Percentiles rank a stretch among this genome's conserved stretches.
Evolutionary conservation across 2,329 filamentous ascomycete species (phyloP).

Genomic region (Microcera coccophila): DNA sequence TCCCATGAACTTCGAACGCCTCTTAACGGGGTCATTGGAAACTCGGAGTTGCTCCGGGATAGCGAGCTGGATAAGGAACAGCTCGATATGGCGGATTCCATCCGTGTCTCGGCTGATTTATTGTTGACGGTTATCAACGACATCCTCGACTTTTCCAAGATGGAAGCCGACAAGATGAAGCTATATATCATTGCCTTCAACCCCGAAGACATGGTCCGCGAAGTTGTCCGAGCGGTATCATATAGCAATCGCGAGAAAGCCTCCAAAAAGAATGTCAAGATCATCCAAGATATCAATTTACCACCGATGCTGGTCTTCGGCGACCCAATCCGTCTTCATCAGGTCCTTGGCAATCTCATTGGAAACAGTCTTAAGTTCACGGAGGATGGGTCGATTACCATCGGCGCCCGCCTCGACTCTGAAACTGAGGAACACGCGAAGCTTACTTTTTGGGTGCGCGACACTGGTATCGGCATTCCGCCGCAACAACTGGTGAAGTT

Average conservation of each 20-base stretch:
- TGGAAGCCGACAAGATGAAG: conserved; percentile 84
- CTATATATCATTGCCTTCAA: conserved; percentile 69
- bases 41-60: conserved; percentile 77
- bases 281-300: conserved; percentile 66
- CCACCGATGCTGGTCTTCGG: conserved; percentile 70
- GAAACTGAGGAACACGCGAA: conserved; percentile 68
- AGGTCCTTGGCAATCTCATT: conserved; percentile 76
- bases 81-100: conserved; percentile 81
- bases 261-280: conserved; percentile 59
- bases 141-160: conserved; percentile 91
- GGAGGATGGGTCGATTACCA: conserved; percentile 78
- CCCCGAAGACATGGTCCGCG: conserved; percentile 62
- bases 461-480: conserved; percentile 89
- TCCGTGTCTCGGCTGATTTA: conserved; percentile 79
- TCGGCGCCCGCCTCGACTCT: conserved; percentile 67
- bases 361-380: conserved; percentile 95
- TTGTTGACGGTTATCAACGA: conserved; percentile 93
- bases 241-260: conserved; percentile 63
- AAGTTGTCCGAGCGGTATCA: conserved; percentile 62
- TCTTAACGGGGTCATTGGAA: conserved; percentile 84
- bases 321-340: conserved; percentile 63
- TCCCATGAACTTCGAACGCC: conserved; percentile 79
- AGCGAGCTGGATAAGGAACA: conserved; percentile 72
- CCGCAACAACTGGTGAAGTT: conserved; percentile 77
- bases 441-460: conserved; percentile 79